Conservation (phyloP, 345 rosid species). For the Cardamine resedifolia region DNA sequence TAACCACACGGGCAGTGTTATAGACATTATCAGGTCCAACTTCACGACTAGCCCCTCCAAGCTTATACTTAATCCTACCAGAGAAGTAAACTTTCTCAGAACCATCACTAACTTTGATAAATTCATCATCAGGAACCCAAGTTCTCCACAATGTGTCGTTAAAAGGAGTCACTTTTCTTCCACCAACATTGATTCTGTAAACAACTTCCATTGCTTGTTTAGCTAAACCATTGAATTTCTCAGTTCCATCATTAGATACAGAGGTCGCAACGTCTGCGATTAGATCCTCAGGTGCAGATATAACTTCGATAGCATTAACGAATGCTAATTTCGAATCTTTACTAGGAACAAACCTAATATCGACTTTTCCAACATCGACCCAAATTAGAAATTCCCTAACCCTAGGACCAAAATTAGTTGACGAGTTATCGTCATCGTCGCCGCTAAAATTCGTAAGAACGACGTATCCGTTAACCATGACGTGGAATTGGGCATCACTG, state of each 20-base stretch:
- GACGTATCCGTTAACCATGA: slow-evolving; percentile 57
- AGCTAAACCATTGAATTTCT: slow-evolving; percentile 46
- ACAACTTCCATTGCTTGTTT: slow-evolving; percentile 59
- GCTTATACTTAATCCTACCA: slow-evolving; percentile 60
- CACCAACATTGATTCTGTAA: slow-evolving; percentile 71
- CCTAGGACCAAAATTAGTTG: slow-evolving; percentile 23
- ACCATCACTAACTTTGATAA: slow-evolving; percentile 46
- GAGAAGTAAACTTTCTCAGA: slow-evolving; percentile 46
- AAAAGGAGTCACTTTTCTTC: slow-evolving; percentile 71
- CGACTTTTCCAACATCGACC: slow-evolving; percentile 50
- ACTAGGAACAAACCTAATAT: slow-evolving; percentile 53
- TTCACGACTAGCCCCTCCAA: slow-evolving; percentile 73
- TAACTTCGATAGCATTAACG: slow-evolving; percentile 75
- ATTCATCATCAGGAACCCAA: slow-evolving; percentile 69
- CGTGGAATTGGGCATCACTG: slow-evolving; percentile 56
- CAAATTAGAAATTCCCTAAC: slow-evolving; percentile 63
- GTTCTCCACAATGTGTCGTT: slow-evolving; percentile 85
- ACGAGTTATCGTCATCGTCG: neutral
- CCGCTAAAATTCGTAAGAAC: slow-evolving; percentile 61
- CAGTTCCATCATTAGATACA: slow-evolving; percentile 43
- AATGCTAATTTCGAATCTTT: slow-evolving; percentile 51
- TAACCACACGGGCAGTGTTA: slow-evolving; percentile 59
- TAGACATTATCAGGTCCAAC: slow-evolving; percentile 81
- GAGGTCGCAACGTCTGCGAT: slow-evolving; percentile 52
- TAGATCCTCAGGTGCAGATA: slow-evolving; percentile 81